Evolutionary conservation across 352 stramenopile species (phyloP).

Genomic region (Phytophthora macrochlamydospora): DNA sequence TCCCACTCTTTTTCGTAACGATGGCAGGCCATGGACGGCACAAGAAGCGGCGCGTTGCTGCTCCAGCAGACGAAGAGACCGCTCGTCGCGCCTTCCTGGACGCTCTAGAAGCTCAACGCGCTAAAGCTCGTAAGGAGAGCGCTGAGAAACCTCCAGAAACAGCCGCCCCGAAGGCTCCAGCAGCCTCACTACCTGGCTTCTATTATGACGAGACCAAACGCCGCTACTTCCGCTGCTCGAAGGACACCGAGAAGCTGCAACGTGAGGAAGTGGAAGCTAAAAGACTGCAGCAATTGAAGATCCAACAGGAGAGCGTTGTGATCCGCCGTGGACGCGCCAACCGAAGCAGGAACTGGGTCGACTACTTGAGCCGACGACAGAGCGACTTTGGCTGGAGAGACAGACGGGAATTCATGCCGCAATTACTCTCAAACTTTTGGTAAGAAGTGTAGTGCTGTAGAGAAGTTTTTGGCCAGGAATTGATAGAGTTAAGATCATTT

Average conservation of each 20-base stretch:
- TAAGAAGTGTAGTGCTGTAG: constrained; percentile 9
- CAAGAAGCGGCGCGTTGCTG: constrained; percentile 37
- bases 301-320: constrained; percentile 8
- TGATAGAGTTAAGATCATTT: constrained; percentile 1
- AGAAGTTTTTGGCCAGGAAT: background rate
- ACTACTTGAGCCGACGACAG: constrained; percentile 41
- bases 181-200: constrained; percentile 54
- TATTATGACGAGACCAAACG: constrained; percentile 59
- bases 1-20: background rate
- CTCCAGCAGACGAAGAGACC: constrained; percentile 24
- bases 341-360: constrained; percentile 29
- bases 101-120: constrained; percentile 62
- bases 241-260: constrained; percentile 14
- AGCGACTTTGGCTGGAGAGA: constrained; percentile 44
- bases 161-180: background rate
- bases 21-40: constrained; percentile 23
- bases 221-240: constrained; percentile 55
- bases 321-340: constrained; percentile 7
- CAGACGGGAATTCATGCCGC: constrained; percentile 27
- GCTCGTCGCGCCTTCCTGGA: constrained; percentile 54
- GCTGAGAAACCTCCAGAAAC: constrained; percentile 6
- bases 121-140: constrained; percentile 36
- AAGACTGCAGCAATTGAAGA: constrained; percentile 22
- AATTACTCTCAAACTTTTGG: constrained; percentile 32
- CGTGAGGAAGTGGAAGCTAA: constrained; percentile 21